Evolutionary conservation across 345 rosid species (phyloP).

Genomic region (Turnera subulata): DNA sequence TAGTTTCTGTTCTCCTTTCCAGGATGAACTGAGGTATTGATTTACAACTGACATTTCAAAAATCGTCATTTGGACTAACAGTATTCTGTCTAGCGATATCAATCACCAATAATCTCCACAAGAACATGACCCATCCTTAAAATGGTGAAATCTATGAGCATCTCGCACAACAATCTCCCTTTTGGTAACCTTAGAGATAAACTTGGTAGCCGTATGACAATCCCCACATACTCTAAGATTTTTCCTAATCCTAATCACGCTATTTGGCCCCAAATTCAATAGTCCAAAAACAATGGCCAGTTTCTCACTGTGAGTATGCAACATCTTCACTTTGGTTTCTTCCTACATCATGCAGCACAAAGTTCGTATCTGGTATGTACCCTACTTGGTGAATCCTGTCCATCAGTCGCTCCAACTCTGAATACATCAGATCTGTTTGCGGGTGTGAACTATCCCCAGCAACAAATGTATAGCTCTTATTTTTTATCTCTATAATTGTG

Average conservation of each 20-base stretch:
- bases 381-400: constrained; percentile 18
- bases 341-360: constrained; percentile 14
- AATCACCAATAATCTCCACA: constrained; percentile 19
- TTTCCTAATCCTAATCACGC: constrained; percentile 16
- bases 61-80: too few species aligned
- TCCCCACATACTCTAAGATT: constrained; percentile 13
- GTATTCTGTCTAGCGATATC: too few species aligned
- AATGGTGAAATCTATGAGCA: constrained; percentile 20
- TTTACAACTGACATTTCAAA: too few species aligned
- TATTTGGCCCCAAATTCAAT: constrained; percentile 5
- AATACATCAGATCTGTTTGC: constrained; percentile 9
- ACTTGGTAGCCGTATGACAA: constrained; percentile 19
- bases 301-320: constrained; percentile 11
- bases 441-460: constrained; percentile 13
- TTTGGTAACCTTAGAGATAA: constrained; percentile 13
- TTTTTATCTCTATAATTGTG: constrained; percentile 19
- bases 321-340: constrained; percentile 15
- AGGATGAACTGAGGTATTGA: too few species aligned
- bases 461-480: constrained; percentile 6
- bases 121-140: constrained; percentile 14
- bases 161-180: constrained; percentile 15
- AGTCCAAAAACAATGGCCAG: constrained; percentile 20
- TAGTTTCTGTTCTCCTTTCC: too few species aligned
- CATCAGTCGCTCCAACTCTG: constrained; percentile 7
- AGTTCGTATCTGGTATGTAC: constrained; percentile 12